These are phyloP conservation scores for Penicillium turbatum DNA, from an alignment of 495 filamentous ascomycete genomes.

Conservation along the genomic window DNA sequence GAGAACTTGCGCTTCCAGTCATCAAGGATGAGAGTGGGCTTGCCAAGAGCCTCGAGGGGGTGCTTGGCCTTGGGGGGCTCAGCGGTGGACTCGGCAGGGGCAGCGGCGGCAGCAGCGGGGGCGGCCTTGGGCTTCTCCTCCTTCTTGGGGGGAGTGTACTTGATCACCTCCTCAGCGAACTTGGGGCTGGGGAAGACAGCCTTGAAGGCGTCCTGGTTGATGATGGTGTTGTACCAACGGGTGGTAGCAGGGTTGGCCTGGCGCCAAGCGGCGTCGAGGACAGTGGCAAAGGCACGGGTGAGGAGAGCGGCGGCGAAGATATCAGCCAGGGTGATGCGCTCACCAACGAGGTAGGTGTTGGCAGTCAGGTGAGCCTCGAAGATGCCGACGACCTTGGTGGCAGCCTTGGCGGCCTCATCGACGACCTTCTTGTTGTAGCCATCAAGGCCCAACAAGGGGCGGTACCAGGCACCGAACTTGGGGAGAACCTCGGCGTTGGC, in stretches of 20 bases:
- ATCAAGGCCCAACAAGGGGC: slow-evolving; percentile 75
- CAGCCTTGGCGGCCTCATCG: slow-evolving; percentile 66
- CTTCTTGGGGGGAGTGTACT: slow-evolving; percentile 90
- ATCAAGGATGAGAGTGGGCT: slow-evolving; percentile 76
- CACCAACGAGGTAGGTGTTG: slow-evolving; percentile 96
- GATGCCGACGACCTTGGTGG: slow-evolving; percentile 61
- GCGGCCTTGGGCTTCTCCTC: slow-evolving; percentile 63
- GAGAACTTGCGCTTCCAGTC: slow-evolving; percentile 99
- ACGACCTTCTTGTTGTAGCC: slow-evolving; percentile 97
- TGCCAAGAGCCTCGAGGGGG: slow-evolving; percentile 81
- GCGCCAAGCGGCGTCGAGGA: slow-evolving; percentile 43
- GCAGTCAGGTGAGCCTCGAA: slow-evolving; percentile 81
- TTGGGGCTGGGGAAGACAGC: slow-evolving; percentile 66
- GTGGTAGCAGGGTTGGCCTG: slow-evolving; percentile 72
- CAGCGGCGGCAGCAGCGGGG: slow-evolving; percentile 53
- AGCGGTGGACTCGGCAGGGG: slow-evolving; percentile 61
- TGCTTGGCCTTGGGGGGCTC: slow-evolving; percentile 91
- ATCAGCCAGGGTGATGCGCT: slow-evolving; percentile 95
- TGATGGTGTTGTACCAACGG: slow-evolving; percentile 91
- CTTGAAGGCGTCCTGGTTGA: slow-evolving; percentile 86
- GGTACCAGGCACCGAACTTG: slow-evolving; percentile 76
- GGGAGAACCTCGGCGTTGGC: slow-evolving; percentile 81
- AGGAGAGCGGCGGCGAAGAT: slow-evolving; percentile 75
- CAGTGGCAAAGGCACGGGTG: slow-evolving; percentile 27
- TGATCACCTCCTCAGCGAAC: slow-evolving; percentile 80